These are phyloP conservation scores for Flaveria floridana DNA, from an alignment of 140 eudicot species.

Conservation along the genomic window DNA sequence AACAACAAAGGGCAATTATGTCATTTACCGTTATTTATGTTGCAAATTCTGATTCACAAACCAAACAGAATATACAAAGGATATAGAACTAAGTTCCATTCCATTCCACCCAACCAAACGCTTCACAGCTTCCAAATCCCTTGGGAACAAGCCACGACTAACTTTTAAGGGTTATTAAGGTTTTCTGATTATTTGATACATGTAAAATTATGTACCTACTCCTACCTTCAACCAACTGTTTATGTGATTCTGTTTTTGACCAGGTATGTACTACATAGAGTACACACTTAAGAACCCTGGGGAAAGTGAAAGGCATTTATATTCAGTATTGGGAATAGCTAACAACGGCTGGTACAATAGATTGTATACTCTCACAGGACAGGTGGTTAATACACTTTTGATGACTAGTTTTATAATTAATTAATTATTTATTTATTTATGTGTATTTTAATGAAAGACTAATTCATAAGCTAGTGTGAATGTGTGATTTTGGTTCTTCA, in stretches of 20 bases:
- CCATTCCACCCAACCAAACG: too few species aligned
- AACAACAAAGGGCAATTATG: background rate
- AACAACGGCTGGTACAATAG: constrained; percentile 88
- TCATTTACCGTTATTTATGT: background rate
- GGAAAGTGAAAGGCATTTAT: constrained; percentile 77
- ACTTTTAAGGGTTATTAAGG: background rate
- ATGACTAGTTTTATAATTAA: background rate
- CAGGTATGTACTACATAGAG: constrained; percentile 89
- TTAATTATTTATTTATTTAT: background rate
- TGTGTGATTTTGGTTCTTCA: constrained; percentile 1
- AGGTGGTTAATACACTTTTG: constrained; percentile 51
- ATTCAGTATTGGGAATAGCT: constrained; percentile 75
- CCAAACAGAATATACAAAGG: too few species aligned
- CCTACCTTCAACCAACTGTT: background rate
- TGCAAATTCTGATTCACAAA: too few species aligned
- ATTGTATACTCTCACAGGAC: constrained; percentile 93
- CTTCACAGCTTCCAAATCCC: background rate
- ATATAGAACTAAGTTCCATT: too few species aligned
- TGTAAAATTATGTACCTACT: background rate
- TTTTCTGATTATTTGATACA: background rate
- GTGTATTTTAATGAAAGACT: background rate
- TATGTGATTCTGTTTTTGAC: constrained; percentile 9
- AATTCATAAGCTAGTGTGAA: background rate
- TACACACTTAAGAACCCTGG: constrained; percentile 87
- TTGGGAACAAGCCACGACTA: background rate